Evolutionary conservation across 2,329 filamentous ascomycete genomes (phyloP).

Genomic region (Calonectria naviculata): DNA sequence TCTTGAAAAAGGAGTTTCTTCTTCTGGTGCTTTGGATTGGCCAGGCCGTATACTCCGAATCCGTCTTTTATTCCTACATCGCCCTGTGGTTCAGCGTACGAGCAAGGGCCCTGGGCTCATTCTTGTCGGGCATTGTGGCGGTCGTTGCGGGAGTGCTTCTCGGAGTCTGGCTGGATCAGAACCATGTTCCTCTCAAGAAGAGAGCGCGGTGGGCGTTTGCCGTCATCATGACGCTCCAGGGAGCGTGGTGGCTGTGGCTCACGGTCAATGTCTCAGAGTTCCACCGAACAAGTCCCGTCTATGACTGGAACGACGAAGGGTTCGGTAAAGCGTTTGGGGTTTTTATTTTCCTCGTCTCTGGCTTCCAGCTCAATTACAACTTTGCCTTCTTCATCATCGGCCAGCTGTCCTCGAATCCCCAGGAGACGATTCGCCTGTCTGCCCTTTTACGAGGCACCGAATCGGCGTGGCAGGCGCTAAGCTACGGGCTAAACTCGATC

Average conservation of each 20-base stretch:
- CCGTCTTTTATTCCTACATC: slow-evolving; percentile 61
- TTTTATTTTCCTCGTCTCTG: slow-evolving; percentile 72
- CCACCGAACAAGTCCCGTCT: slow-evolving; percentile 62
- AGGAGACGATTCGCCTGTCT: slow-evolving; percentile 72
- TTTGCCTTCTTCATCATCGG: slow-evolving; percentile 76
- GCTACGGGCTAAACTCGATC: slow-evolving; percentile 72
- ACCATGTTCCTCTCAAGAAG: slow-evolving; percentile 59
- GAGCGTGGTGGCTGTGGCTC: slow-evolving; percentile 77
- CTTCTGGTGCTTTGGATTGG: slow-evolving; percentile 72
- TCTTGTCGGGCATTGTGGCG: slow-evolving; percentile 73
- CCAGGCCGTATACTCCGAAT: slow-evolving; percentile 73
- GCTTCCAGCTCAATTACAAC: slow-evolving; percentile 79
- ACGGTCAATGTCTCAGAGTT: slow-evolving; percentile 72
- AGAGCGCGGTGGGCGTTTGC: slow-evolving; percentile 65
- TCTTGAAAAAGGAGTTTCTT: slow-evolving; percentile 69
- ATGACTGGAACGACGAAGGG: slow-evolving; percentile 71
- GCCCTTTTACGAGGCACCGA: slow-evolving; percentile 74
- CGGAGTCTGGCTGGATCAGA: slow-evolving; percentile 69
- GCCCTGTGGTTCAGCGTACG: slow-evolving; percentile 75
- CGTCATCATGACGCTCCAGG: slow-evolving; percentile 64
- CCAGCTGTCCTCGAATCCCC: slow-evolving; percentile 67
- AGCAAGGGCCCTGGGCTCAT: slow-evolving; percentile 69
- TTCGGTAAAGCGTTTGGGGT: slow-evolving; percentile 74
- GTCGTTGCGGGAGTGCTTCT: slow-evolving; percentile 71
- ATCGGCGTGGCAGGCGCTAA: slow-evolving; percentile 75